Conservation (phyloP, 2,329 filamentous ascomycete genomes). For the Ophiocordyceps camponoti-rufipedis region DNA sequence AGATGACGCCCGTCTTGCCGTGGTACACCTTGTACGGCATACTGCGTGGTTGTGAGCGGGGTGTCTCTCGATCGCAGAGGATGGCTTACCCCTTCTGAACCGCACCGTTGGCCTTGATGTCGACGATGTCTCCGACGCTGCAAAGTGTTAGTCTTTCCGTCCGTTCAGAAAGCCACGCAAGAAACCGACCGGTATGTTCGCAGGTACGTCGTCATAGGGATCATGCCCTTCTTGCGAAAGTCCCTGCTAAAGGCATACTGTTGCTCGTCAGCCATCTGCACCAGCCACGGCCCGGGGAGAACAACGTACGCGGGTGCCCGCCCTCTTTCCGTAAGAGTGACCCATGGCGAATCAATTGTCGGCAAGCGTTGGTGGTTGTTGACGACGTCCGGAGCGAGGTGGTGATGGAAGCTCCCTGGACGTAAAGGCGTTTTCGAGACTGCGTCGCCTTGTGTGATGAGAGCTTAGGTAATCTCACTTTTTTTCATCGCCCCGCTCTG, state of each 20-base stretch:
- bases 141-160: slow-evolving; percentile 21
- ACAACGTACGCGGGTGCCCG: slow-evolving; percentile 61
- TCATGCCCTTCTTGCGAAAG: slow-evolving; percentile 92
- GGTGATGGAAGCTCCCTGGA: slow-evolving; percentile 12
- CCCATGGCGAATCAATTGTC: slow-evolving; percentile 50
- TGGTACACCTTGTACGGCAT: slow-evolving; percentile 99
- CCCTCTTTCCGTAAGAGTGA: slow-evolving; percentile 75
- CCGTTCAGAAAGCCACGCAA: slow-evolving; percentile 2
- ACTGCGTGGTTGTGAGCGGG: slow-evolving; percentile 27
- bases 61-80: not conserved
- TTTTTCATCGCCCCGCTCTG: slow-evolving; percentile 8
- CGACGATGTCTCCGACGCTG: slow-evolving; percentile 95
- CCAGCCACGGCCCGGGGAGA: too few species aligned
- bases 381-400: slow-evolving; percentile 22
- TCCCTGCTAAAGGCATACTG: slow-evolving; percentile 83
- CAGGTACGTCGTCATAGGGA: slow-evolving; percentile 86
- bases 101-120: slow-evolving; percentile 97
- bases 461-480: slow-evolving; percentile 17
- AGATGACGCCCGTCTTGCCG: slow-evolving; percentile 95
- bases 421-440: slow-evolving; percentile 9
- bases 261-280: slow-evolving; percentile 12
- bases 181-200: slow-evolving; percentile 60
- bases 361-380: slow-evolving; percentile 18
- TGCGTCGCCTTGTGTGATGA: slow-evolving; percentile 14
- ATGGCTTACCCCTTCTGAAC: slow-evolving; percentile 80